Percentiles rank a stretch among this genome's conserved stretches.
These are phyloP conservation scores for Agarophyton chilense DNA, from an alignment of 23 red algal species.

Conservation along the genomic window DNA sequence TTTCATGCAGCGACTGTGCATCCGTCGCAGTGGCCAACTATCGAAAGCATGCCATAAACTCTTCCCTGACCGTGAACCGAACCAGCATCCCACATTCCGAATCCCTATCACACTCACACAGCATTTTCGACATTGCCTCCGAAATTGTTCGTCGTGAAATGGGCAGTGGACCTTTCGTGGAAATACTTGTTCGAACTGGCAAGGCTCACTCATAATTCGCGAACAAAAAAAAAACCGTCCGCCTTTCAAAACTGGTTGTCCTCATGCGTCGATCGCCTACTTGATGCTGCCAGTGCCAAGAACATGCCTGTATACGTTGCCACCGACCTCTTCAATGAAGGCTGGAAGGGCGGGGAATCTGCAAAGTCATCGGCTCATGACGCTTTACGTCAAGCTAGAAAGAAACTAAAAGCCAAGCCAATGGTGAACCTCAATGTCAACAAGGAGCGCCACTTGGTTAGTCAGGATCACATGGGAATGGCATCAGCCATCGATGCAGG, in stretches of 20 bases:
- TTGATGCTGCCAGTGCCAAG: no score
- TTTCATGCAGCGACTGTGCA: background rate
- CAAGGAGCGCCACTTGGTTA: background rate
- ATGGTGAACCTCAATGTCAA: background rate
- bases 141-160: background rate
- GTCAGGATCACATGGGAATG: conserved; percentile 42
- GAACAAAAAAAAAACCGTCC: no score
- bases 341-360: conserved; percentile 43
- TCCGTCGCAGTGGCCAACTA: conserved; percentile 38
- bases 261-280: no score
- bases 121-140: background rate
- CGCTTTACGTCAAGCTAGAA: background rate
- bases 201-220: no score
- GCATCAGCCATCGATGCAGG: conserved; percentile 12
- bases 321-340: conserved; percentile 40
- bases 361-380: background rate
- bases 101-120: background rate
- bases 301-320: background rate
- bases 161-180: no score
- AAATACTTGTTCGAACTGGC: no score
- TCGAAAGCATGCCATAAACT: conserved; percentile 35
- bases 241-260: no score
- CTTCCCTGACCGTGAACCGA: background rate
- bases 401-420: background rate
- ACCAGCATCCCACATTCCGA: no score